These are phyloP conservation scores for Tephrocybe rancida DNA, from an alignment of 768 basidiomycete genomes.

Conservation along the genomic window DNA sequence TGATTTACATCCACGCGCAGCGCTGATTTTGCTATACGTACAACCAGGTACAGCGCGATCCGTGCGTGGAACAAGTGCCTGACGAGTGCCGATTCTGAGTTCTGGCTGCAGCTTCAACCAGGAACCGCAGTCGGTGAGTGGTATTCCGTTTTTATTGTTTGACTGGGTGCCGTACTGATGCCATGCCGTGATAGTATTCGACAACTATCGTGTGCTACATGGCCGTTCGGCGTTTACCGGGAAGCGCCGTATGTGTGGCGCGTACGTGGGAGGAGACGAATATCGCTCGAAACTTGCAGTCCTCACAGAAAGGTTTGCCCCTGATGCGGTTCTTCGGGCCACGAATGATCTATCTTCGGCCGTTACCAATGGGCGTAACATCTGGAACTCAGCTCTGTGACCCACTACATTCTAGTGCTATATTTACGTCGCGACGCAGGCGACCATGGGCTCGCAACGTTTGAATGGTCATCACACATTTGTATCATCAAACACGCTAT, in stretches of 20 bases:
- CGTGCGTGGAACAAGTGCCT: conserved; percentile 76
- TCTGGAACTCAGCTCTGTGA: conserved; percentile 64
- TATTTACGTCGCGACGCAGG: too few species aligned
- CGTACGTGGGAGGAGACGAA: conserved; percentile 92
- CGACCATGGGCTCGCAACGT: too few species aligned
- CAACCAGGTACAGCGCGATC: conserved; percentile 75
- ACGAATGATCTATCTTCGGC: conserved; percentile 24
- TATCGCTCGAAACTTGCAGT: conserved; percentile 79
- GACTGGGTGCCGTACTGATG: not conserved
- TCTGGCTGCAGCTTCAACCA: conserved; percentile 87
- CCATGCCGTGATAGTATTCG: conserved; percentile 58
- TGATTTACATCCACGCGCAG: not conserved
- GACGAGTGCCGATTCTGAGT: conserved; percentile 82
- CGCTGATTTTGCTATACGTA: not conserved
- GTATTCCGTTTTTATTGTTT: not conserved
- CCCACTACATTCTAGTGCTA: not conserved
- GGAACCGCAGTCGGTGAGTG: conserved; percentile 83
- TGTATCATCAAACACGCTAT: not conserved
- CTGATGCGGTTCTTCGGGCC: conserved; percentile 29
- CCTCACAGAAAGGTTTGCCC: conserved; percentile 59
- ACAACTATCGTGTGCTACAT: conserved; percentile 94
- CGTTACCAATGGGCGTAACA: conserved; percentile 41
- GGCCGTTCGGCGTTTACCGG: conserved; percentile 92
- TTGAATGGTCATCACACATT: not conserved
- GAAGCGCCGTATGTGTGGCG: conserved; percentile 91